Evolutionary conservation across 2,329 filamentous ascomycete species (phyloP), one percentile per base, ranked within the genome.

Genomic region (Drechslerella stenobrocha): DNA sequence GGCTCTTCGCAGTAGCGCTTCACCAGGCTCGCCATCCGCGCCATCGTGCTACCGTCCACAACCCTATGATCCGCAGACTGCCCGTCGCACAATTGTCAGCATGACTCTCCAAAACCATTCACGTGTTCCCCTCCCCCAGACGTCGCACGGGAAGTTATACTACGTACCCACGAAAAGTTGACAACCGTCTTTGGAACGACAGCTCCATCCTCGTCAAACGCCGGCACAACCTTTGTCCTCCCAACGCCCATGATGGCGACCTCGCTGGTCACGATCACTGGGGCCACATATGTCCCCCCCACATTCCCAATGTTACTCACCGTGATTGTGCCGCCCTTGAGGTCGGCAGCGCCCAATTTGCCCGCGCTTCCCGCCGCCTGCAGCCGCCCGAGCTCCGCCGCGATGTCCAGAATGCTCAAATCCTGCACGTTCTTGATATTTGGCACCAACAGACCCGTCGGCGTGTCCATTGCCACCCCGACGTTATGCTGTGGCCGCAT

Each of bases 301-400:
- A 98, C 90, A 73, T 86, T 95, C 45, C 93, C 93, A 72, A 98
- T 96, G 76, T 98, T 98, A 73, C 90, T 96, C 50, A 98, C 85
- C 0, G 93, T 96, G 74, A 98, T 92, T 1, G 93, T 97, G 13
- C 90, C 90, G 52, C 90, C 90, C 32, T 81, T 82, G 70, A 98
- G 81, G 76, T 98, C 91, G 15, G 82, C 80, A 1, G 85, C 82
- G 1, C 84, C 80, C 2, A 98, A 82, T 76, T 87, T 89, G 28
- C 90, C 89, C n/a, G 82, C 80, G 11, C 82, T 79, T 1, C 90
- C 92, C 7, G 90, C 84, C 1, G 78, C 76, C 75, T 91, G 88
- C 18, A 97, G 83, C 2, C 88, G 83, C 6, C 78, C 76, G 52
- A 97, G 82, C 76, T 96, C 90, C 15, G 81, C 78, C 0, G 91